Evolutionary conservation across 192 early-diverging fungal genomes (phyloP).

Genomic region (Geranomyces variabilis): DNA sequence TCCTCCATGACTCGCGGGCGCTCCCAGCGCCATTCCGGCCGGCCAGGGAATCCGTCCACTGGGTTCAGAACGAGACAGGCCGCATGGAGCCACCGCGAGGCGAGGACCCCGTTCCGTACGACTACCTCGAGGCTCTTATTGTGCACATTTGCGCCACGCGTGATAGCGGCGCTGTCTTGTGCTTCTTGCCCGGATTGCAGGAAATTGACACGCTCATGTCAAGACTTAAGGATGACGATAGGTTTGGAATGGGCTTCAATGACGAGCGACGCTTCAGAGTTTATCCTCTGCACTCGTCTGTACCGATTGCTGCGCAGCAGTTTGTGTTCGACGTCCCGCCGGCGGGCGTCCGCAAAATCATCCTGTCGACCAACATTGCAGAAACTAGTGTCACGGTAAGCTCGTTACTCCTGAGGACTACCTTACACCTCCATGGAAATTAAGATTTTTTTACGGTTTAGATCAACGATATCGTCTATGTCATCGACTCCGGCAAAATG

Average conservation of each 20-base stretch:
- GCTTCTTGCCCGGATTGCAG: slow-evolving; percentile 68
- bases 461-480: slow-evolving; percentile 78
- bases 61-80: slow-evolving; percentile 28
- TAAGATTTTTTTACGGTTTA: slow-evolving; percentile 20
- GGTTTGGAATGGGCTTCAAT: slow-evolving; percentile 56
- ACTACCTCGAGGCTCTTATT: slow-evolving; percentile 61
- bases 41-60: slow-evolving; percentile 17
- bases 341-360: slow-evolving; percentile 68
- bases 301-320: slow-evolving; percentile 71
- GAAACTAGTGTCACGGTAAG: slow-evolving; percentile 80
- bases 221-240: slow-evolving; percentile 46
- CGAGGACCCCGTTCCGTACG: slow-evolving; percentile 48
- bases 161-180: slow-evolving; percentile 66
- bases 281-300: slow-evolving; percentile 66
- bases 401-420: too few relatives aligned
- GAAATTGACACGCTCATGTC: slow-evolving; percentile 70
- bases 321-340: slow-evolving; percentile 69
- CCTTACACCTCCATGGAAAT: too few relatives aligned
- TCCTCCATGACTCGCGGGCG: slow-evolving; percentile 24
- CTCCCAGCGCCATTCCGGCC: slow-evolving; percentile 22
- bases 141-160: slow-evolving; percentile 51
- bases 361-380: slow-evolving; percentile 81
- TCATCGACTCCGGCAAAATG: slow-evolving; percentile 76
- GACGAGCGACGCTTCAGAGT: slow-evolving; percentile 35
- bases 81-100: slow-evolving; percentile 20